phyloP scores from a whole-genome alignment of 176 grass and related monocot genomes.

The Triticum timopheevii region DNA sequence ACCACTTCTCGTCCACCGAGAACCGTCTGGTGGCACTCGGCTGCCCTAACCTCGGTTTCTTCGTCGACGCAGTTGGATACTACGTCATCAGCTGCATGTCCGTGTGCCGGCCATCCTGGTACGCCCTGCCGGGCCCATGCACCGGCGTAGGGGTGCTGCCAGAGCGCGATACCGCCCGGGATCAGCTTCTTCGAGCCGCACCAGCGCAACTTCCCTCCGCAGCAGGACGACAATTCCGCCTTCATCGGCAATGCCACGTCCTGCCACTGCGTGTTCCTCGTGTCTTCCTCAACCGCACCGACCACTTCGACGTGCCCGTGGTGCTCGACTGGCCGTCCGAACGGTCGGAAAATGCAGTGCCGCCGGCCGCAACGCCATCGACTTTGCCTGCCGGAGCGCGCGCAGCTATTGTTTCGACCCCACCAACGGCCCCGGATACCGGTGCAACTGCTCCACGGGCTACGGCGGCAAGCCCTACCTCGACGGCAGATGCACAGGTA shows the following conservation, averaged over 20 bases:
- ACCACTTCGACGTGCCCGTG: constrained; percentile 33
- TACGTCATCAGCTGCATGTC: constrained; percentile 51
- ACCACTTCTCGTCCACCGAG: constrained; percentile 14
- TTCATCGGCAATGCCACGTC: background rate
- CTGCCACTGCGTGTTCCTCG: constrained; percentile 50
- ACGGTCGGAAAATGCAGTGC: constrained; percentile 30
- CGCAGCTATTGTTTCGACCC: constrained; percentile 8
- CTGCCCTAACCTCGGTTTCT: constrained; percentile 40
- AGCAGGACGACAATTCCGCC: background rate
- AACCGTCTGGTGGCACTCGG: constrained; percentile 38
- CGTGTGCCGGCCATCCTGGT: constrained; percentile 26
- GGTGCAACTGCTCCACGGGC: constrained; percentile 45
- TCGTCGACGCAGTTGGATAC: background rate
- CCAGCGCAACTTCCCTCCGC: background rate
- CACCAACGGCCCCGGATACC: constrained; percentile 39
- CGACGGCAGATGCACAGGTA: constrained; percentile 52
- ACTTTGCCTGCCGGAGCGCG: constrained; percentile 42
- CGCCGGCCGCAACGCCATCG: constrained; percentile 16
- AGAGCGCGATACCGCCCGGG: background rate
- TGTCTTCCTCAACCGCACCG: constrained; percentile 22
- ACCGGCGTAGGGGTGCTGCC: constrained; percentile 55
- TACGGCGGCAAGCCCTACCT: constrained; percentile 69
- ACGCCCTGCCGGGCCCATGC: constrained; percentile 14
- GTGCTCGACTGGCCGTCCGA: constrained; percentile 54
- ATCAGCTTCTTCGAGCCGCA: background rate